Evolutionary conservation across 2,329 filamentous ascomycete species (phyloP), one percentile per base, ranked within the genome.

Genomic region (Trichophyton simii): DNA sequence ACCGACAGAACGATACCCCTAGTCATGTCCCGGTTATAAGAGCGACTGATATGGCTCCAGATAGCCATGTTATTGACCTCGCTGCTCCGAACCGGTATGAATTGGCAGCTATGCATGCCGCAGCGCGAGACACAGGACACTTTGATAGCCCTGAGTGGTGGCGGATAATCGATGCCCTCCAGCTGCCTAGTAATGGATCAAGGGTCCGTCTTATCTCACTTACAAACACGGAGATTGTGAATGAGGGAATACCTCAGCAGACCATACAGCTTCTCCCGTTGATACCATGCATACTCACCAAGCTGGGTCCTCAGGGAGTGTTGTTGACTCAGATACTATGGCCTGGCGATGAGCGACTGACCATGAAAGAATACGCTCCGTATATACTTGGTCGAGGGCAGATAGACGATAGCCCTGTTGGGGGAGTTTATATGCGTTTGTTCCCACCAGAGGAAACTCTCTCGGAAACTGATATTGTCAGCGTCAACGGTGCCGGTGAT

Each of bases 401-500:
- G 1, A 5, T 9, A 6, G 41, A 57, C 9, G 28, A 38, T 22
- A 22, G 22, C 28, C 52, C 28, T 0, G 85, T 91, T 1, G 89
- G 91, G 0, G 92, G 91, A 0, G 80, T 96, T 2, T 96, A 96
- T 69, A 91, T 96, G 86, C 75, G 84, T 4, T 71, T 86, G 76
- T 88, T 89, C 71, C 83, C 88, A 0, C 79, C 87, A 0, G 82
- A 82, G 0, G 84, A 88, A 70, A 75, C 78, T 15, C 80, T 96
- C 4, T 62, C 67, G 1, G 73, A 77, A 0, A 75, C 81, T 20
- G 84, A 94, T 28, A 80, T 95, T 0, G 84, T 92, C 1, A 96
- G 90, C 55, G 92, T 97, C 8, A 97, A 97, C 71, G 94, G 92
- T 0, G 91, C 90, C 1, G 94, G 94, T 0, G 94, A 99, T 74